phyloP scores from a whole-genome alignment of 495 filamentous ascomycete species.

The Aspergillus steynii region DNA sequence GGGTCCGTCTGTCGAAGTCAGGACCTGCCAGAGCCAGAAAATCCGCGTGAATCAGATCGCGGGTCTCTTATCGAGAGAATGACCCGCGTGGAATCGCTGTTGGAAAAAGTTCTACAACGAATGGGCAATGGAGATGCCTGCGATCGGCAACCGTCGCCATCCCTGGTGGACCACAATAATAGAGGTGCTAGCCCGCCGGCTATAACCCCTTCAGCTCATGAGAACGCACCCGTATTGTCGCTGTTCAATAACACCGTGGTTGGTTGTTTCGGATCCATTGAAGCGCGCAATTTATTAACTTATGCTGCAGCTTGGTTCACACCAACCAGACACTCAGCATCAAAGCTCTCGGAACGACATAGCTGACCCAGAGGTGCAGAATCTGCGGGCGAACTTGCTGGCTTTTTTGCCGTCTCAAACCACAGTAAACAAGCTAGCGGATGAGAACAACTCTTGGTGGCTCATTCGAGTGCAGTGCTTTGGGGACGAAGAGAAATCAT shows the following conservation, averaged over 20 bases:
- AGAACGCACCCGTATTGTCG: background rate
- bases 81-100: background rate
- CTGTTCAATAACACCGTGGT: background rate
- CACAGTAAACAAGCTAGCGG: background rate
- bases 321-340: too few relatives aligned
- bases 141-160: too few relatives aligned
- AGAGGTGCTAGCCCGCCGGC: too few relatives aligned
- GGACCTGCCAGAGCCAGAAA: background rate
- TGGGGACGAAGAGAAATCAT: background rate
- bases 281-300: background rate
- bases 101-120: background rate
- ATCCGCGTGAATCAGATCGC: background rate
- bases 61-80: background rate
- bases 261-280: background rate
- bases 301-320: background rate
- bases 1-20: background rate
- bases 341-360: too few relatives aligned
- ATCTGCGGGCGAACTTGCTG: background rate
- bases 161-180: too few relatives aligned
- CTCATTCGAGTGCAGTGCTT: background rate
- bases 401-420: background rate
- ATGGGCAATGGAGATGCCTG: background rate
- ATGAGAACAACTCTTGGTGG: background rate
- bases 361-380: background rate
- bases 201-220: background rate